These are phyloP conservation scores for Penicillium argentinense DNA, from an alignment of 495 filamentous ascomycete genomes.

Conservation along the genomic window DNA sequence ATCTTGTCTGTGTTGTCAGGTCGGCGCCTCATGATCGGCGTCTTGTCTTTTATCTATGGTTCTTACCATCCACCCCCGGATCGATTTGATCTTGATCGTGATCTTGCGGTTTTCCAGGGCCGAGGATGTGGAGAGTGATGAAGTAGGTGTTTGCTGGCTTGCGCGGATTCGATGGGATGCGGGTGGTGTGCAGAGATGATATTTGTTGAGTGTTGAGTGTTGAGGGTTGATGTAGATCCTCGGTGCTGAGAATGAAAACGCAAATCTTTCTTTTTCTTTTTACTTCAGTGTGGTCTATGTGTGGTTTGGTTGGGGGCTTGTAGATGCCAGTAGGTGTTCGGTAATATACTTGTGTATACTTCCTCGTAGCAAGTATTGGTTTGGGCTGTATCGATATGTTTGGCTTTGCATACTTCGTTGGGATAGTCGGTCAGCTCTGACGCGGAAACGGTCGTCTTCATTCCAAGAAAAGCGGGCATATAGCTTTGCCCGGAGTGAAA, in stretches of 20 bases:
- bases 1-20: slow-evolving; percentile 7
- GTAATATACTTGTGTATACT: too few species aligned
- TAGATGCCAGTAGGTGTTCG: too few species aligned
- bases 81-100: slow-evolving; percentile 29
- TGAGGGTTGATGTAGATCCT: slow-evolving; percentile 23
- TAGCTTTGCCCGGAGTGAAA: too few species aligned
- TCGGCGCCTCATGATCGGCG: slow-evolving; percentile 49
- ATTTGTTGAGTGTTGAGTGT: slow-evolving; percentile 22
- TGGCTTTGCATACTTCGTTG: too few species aligned
- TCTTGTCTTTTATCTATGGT: slow-evolving; percentile 39
- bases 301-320: too few species aligned
- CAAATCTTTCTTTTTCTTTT: slow-evolving; percentile 14
- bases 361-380: too few species aligned
- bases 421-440: too few species aligned
- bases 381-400: too few species aligned
- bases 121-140: slow-evolving; percentile 22
- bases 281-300: slow-evolving; percentile 1
- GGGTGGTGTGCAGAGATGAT: slow-evolving; percentile 21
- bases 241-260: slow-evolving; percentile 31
- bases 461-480: too few species aligned
- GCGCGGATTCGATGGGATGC: slow-evolving; percentile 12
- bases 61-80: too few species aligned
- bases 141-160: too few species aligned
- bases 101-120: slow-evolving; percentile 32
- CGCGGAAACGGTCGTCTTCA: too few species aligned